These are phyloP conservation scores for Apiospora arundinis DNA, from an alignment of 2,329 filamentous ascomycete genomes.

Conservation along the genomic window DNA sequence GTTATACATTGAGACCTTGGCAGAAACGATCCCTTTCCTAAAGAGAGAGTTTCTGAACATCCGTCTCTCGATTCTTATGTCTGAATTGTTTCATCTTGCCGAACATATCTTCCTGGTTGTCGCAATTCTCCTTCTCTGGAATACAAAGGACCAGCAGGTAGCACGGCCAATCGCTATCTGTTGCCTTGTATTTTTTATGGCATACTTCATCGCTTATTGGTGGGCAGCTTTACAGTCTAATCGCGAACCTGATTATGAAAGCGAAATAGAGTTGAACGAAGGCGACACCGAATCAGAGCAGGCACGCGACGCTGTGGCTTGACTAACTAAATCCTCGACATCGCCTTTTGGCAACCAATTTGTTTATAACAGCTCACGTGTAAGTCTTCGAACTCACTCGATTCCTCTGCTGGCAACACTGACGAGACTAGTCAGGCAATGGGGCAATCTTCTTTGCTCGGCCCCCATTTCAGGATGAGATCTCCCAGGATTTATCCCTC, in stretches of 20 bases:
- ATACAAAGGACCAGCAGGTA: neutral
- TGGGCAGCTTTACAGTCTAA: neutral
- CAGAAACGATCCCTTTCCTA: neutral
- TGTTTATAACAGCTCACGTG: constrained; percentile 95
- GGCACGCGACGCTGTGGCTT: neutral
- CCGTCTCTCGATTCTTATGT: neutral
- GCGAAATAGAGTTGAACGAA: neutral
- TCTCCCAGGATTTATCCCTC: constrained; percentile 65
- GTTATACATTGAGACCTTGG: neutral
- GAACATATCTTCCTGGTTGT: neutral
- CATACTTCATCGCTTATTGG: neutral
- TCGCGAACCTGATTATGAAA: neutral
- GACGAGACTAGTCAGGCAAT: constrained; percentile 70
- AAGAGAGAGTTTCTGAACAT: neutral
- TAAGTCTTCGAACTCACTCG: constrained; percentile 58
- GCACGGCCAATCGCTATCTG: neutral
- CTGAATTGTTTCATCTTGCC: neutral
- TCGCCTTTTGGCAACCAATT: constrained; percentile 88
- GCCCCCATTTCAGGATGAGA: constrained; percentile 76
- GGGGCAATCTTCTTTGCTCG: constrained; percentile 92
- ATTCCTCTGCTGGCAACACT: neutral
- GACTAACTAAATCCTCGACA: constrained; percentile 34
- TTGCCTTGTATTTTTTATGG: neutral
- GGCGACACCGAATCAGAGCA: neutral
- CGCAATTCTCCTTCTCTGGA: neutral